A percentile compares a stretch with the other conserved stretches of the same genome.
These are phyloP conservation scores for Fusarium sp. DNA, from an alignment of 2,329 filamentous ascomycete genomes.

Conservation along the genomic window DNA sequence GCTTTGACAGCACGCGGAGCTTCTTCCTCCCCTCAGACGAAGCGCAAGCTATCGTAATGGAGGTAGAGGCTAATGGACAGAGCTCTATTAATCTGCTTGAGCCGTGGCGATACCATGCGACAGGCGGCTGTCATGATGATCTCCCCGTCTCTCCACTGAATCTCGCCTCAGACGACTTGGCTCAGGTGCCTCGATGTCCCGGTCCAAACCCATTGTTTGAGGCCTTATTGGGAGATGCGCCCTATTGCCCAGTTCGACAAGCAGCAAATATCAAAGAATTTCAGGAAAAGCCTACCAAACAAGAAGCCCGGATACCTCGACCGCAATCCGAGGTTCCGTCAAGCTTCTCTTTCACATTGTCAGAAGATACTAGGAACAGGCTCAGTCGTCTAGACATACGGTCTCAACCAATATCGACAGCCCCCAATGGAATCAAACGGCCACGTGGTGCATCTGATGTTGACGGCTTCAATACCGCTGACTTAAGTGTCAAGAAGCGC, in stretches of 20 bases:
- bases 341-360: slow-evolving; percentile 37
- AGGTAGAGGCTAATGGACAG: slow-evolving; percentile 47
- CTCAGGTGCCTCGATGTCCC: slow-evolving; percentile 44
- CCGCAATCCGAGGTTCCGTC: background rate
- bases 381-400: slow-evolving; percentile 32
- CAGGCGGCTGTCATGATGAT: slow-evolving; percentile 45
- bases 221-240: slow-evolving; percentile 35
- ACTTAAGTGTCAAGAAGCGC: slow-evolving; percentile 75
- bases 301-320: slow-evolving; percentile 7
- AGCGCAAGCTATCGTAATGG: slow-evolving; percentile 48
- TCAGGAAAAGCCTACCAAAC: background rate
- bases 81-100: slow-evolving; percentile 46
- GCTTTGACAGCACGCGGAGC: slow-evolving; percentile 44
- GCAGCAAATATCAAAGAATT: background rate
- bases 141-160: slow-evolving; percentile 40
- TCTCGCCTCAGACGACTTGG: slow-evolving; percentile 33
- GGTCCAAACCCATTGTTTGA: slow-evolving; percentile 44
- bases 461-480: slow-evolving; percentile 68
- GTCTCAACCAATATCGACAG: background rate
- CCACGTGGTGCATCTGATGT: slow-evolving; percentile 69
- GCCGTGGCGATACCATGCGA: slow-evolving; percentile 42
- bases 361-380: slow-evolving; percentile 11
- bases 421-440: slow-evolving; percentile 61
- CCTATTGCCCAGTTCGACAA: slow-evolving; percentile 11
- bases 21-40: slow-evolving; percentile 39